Evolutionary conservation across 352 stramenopile genomes (phyloP).

Genomic region (Phytopythium oedochilum): DNA sequence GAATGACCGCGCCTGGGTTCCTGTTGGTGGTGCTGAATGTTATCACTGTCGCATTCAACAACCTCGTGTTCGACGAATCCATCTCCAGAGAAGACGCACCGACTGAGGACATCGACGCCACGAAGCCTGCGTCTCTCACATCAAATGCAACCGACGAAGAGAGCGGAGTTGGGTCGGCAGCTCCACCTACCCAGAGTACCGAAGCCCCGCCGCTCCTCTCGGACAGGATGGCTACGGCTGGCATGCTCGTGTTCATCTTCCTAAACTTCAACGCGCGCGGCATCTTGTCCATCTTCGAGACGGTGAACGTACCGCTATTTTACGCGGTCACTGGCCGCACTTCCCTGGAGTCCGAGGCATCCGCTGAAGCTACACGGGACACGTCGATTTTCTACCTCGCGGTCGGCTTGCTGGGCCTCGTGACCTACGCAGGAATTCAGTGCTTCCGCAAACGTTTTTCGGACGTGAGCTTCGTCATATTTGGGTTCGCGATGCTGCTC

Average conservation of each 20-base stretch:
- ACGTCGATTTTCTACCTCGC: constrained; percentile 48
- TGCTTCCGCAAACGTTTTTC: constrained; percentile 25
- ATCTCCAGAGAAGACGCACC: constrained; percentile 41
- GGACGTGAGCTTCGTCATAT: constrained; percentile 37
- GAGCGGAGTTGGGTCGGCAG: not conserved
- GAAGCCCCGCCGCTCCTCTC: constrained; percentile 13
- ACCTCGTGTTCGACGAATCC: constrained; percentile 41
- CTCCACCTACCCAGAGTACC: not conserved
- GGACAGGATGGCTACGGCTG: constrained; percentile 26
- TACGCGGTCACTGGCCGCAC: constrained; percentile 32
- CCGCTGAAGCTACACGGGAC: constrained; percentile 16
- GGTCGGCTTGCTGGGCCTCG: constrained; percentile 44
- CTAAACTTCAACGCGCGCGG: constrained; percentile 57
- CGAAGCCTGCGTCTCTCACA: not conserved
- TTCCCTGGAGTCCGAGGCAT: constrained; percentile 15
- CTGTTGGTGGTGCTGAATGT: constrained; percentile 48
- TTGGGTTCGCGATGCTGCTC: constrained; percentile 42
- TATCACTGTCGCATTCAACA: constrained; percentile 34
- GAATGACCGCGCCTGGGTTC: constrained; percentile 49
- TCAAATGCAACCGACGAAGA: not conserved
- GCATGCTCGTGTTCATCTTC: constrained; percentile 58
- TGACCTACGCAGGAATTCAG: constrained; percentile 38
- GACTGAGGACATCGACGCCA: not conserved
- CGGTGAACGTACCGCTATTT: constrained; percentile 63
- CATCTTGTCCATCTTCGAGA: constrained; percentile 70